phyloP scores from a whole-genome alignment of 768 basidiomycete genomes.

The Pisolithus microcarpus region DNA sequence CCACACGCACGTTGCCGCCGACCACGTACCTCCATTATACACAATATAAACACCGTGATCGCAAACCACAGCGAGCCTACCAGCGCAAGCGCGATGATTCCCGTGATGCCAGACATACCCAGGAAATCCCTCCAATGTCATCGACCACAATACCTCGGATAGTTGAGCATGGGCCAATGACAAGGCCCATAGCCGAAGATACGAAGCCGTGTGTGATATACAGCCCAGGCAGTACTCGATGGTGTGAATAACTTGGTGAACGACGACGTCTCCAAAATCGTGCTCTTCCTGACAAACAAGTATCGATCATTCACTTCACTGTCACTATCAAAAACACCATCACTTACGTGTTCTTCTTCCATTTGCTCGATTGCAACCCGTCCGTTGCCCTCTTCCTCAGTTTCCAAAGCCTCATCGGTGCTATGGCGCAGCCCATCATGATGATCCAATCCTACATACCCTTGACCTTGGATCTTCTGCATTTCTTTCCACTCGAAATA shows the following conservation, averaged over 20 bases:
- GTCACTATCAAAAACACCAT: constrained; percentile 5
- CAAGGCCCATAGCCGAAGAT: constrained; percentile 92
- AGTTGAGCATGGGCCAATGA: constrained; percentile 97
- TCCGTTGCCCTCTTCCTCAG: constrained; percentile 77
- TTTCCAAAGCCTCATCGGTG: constrained; percentile 59
- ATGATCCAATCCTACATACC: constrained; percentile 66
- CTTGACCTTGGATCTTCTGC: constrained; percentile 72
- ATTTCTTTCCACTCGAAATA: constrained; percentile 89
- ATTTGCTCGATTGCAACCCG: constrained; percentile 65
- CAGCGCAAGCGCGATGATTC: constrained; percentile 44
- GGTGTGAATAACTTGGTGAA: constrained; percentile 97
- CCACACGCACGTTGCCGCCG: constrained; percentile 11
- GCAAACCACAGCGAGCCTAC: constrained; percentile 69
- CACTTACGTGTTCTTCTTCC: constrained; percentile 64
- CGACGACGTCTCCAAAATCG: constrained; percentile 90
- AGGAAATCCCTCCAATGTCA: constrained; percentile 69
- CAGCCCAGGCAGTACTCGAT: constrained; percentile 99
- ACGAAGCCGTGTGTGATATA: constrained; percentile 94
- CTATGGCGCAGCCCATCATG: constrained; percentile 50
- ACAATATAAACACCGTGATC: constrained; percentile 71
- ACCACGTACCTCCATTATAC: constrained; percentile 85
- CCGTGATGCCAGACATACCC: constrained; percentile 58
- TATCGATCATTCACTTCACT: constrained; percentile 3
- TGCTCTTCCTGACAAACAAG: constrained; percentile 56
- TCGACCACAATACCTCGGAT: constrained; percentile 86